These are phyloP conservation scores for Aspergillus eucalypticola DNA, from an alignment of 2,329 filamentous ascomycete species.

Conservation along the genomic window DNA sequence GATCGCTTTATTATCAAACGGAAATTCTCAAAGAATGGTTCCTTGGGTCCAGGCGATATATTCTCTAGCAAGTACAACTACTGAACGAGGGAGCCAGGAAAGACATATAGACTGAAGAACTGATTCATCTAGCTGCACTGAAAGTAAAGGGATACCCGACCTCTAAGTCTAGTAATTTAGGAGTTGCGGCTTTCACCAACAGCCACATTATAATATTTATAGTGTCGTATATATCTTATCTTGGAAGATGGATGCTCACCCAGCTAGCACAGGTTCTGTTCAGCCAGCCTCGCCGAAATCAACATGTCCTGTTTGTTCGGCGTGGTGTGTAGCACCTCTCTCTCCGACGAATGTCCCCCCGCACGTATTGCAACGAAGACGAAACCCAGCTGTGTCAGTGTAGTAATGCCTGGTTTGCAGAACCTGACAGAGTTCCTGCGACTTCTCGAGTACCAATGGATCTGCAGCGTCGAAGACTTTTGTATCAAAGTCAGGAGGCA, in stretches of 20 bases:
- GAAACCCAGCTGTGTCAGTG: conserved; percentile 81
- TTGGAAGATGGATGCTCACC: neutral
- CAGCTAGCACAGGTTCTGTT: neutral
- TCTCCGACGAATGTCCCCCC: conserved; percentile 47
- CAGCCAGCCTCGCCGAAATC: conserved; percentile 51
- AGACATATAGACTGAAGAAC: too few species aligned
- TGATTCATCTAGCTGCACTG: too few species aligned
- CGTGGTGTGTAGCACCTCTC: conserved; percentile 50
- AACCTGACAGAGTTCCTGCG: conserved; percentile 64
- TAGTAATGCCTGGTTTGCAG: conserved; percentile 77
- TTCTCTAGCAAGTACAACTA: neutral
- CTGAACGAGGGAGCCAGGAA: neutral
- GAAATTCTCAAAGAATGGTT: neutral
- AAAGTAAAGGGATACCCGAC: too few species aligned
- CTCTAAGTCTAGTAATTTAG: too few species aligned
- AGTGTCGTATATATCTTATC: neutral
- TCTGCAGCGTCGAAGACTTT: conserved; percentile 67
- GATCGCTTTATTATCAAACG: neutral
- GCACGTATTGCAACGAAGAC: conserved; percentile 70
- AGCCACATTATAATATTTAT: neutral
- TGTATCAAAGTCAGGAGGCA: conserved; percentile 74
- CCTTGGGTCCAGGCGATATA: neutral
- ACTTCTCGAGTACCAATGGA: conserved; percentile 58
- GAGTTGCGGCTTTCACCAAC: too few species aligned
- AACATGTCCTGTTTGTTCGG: conserved; percentile 49